Percentiles rank a stretch among this genome's conserved stretches.
Evolutionary conservation across 2,329 filamentous ascomycete species (phyloP).

Genomic region (Chalaropsis ovoidea): DNA sequence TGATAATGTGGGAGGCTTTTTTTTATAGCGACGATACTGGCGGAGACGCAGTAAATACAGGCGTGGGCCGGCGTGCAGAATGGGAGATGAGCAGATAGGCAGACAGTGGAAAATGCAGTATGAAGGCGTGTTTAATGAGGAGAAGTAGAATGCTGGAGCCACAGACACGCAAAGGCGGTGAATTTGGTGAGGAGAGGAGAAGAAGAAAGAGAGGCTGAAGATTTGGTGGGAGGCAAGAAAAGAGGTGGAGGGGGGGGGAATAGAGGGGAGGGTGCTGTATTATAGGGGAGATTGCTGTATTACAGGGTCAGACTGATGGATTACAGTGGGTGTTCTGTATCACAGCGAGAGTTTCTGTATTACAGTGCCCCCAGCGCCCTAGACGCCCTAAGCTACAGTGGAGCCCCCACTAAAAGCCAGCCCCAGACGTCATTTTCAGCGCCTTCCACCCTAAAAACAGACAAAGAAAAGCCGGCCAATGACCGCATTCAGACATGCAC

Average conservation of each 20-base stretch:
- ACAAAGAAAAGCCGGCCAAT: not conserved
- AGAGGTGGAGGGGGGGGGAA: not conserved
- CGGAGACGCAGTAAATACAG: not conserved
- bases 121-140: not conserved
- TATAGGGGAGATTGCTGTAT: not conserved
- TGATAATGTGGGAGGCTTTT: conserved; percentile 7
- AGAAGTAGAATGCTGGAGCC: not conserved
- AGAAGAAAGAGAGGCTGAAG: conserved; percentile 7
- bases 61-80: not conserved
- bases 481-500: not conserved
- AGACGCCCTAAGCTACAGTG: no score
- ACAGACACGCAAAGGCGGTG: not conserved
- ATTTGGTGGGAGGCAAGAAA: not conserved
- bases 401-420: not conserved
- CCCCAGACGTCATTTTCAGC: not conserved
- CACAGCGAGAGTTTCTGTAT: not conserved
- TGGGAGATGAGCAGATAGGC: not conserved
- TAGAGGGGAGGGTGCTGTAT: not conserved
- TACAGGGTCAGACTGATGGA: not conserved
- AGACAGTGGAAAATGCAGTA: not conserved
- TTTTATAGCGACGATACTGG: not conserved
- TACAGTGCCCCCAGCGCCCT: not conserved
- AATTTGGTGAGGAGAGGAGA: not conserved
- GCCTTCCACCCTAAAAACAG: not conserved
- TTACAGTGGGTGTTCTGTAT: not conserved